Percentiles rank a stretch among this genome's conserved stretches.
Conservation (phyloP, 352 stramenopile genomes). For the Blastocystis sp. region DNA sequence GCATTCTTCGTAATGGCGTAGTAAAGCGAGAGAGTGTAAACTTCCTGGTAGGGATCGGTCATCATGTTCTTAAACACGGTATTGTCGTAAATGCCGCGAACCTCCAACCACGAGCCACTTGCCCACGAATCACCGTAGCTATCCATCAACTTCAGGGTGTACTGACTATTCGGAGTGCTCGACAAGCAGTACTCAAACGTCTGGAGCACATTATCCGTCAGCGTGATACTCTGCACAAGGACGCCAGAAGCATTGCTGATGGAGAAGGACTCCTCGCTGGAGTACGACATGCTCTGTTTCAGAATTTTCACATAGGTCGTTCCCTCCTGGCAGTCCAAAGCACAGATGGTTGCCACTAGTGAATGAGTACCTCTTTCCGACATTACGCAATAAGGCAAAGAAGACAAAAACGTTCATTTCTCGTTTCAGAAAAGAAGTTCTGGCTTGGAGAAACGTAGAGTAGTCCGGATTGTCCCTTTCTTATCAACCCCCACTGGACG, state of each 20-base stretch:
- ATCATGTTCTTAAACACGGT: constrained; percentile 33
- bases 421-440: too few relatives aligned
- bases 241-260: background rate
- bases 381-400: too few relatives aligned
- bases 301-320: constrained; percentile 26
- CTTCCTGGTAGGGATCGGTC: constrained; percentile 2
- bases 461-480: too few relatives aligned
- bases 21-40: constrained; percentile 23
- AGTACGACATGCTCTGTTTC: constrained; percentile 5
- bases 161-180: constrained; percentile 32
- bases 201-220: background rate
- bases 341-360: background rate
- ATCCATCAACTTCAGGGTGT: constrained; percentile 42
- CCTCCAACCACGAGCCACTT: background rate
- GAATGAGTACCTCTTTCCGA: background rate
- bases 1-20: constrained; percentile 3
- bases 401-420: too few relatives aligned
- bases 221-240: background rate
- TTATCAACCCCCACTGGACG: too few relatives aligned
- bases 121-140: constrained; percentile 15
- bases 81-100: background rate
- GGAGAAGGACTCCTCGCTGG: constrained; percentile 33
- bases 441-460: too few relatives aligned
- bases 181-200: constrained; percentile 26
- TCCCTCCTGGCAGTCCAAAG: background rate